Percentiles rank a stretch among this genome's conserved stretches.
Conservation (phyloP, 257 asterid species). For the Thymus mandschuricus region DNA sequence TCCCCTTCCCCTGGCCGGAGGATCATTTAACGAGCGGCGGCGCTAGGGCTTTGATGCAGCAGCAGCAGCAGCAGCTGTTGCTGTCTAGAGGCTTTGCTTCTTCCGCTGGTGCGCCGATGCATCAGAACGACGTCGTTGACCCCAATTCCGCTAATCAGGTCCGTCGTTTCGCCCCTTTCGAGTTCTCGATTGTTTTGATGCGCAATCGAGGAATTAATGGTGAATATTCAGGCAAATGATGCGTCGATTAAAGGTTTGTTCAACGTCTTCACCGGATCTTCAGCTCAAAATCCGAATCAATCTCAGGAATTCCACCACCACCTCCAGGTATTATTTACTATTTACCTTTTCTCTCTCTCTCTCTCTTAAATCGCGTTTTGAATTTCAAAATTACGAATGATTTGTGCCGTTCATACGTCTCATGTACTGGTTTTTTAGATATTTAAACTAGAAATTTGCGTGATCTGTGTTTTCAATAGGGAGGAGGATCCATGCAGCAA, state of each 20-base stretch:
- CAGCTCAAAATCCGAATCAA: conserved; percentile 63
- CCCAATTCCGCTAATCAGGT: conserved; percentile 57
- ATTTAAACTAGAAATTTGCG: not conserved
- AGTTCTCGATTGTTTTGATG: not conserved
- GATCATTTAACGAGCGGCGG: conserved; percentile 48
- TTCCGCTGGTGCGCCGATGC: conserved; percentile 3
- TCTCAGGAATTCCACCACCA: conserved; percentile 65
- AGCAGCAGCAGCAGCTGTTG: conserved; percentile 71
- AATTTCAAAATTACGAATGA: not conserved
- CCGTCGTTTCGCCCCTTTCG: conserved; percentile 22
- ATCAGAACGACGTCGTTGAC: conserved; percentile 47
- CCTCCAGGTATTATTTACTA: conserved; percentile 47
- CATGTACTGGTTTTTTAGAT: not conserved
- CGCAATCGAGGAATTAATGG: conserved; percentile 8
- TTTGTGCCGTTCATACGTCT: not conserved
- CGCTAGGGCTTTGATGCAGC: conserved; percentile 68
- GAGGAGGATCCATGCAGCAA: conserved; percentile 36
- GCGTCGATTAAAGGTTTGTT: conserved; percentile 65
- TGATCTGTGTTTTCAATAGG: not conserved
- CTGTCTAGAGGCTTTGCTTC: conserved; percentile 55
- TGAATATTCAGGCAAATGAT: conserved; percentile 56
- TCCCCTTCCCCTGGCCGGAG: conserved; percentile 55
- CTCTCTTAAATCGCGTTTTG: not conserved
- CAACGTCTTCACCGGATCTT: conserved; percentile 71
- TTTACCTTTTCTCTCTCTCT: not conserved